Evolutionary conservation across 495 filamentous ascomycete genomes (phyloP), one percentile per base, ranked within the genome.

Genomic region (Tuber microsphaerosporum): DNA sequence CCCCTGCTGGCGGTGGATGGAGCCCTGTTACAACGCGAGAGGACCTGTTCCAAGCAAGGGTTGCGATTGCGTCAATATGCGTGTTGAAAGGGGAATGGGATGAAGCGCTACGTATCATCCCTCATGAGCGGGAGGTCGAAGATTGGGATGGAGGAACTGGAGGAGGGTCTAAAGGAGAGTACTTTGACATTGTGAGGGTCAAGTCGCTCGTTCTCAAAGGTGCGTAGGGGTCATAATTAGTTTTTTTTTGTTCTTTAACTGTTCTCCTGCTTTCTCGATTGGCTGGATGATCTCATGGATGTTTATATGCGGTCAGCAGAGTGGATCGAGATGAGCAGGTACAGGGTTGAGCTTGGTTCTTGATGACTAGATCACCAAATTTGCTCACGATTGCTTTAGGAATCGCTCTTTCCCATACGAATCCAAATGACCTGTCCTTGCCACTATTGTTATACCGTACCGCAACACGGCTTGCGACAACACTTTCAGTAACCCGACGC

Each of bases 191-290:
- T 71, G 72, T 77, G 70, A 70, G 82, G 22, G 77, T 83, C 31
- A 83, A 83, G 75, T 75, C 81, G 68, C 76, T 83, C 72, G 81
- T 83, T 71, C 75, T 83, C n/a, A 77, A 81, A 77, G 81, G 81
- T 83, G 71, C 51, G 80, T 79, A 79, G 39, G 56, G 72, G 42
- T 70, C 10, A 31, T 56, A n/a, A 22, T 42, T 74, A 41, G 39
- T 17, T 65, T 61, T 17, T 65, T 61, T 65, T 34, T 6, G 42
- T 34, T 12, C 56, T 31, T 17, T 14, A 34, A 17, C 56, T 65
- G 26, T 17, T 65, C 56, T 17, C 26, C 56, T 65, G 56, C 26
- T 65, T 34, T 71, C 77, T 79, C 72, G 51, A 41, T 71, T 51
- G 75, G 76, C 77, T 78, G 77, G 77, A 72, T 74, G 77, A 79